Percentiles rank a stretch among this genome's conserved stretches.
phyloP scores from a whole-genome alignment of 148 eudicot genomes.

The Chenopodium formosanum region DNA sequence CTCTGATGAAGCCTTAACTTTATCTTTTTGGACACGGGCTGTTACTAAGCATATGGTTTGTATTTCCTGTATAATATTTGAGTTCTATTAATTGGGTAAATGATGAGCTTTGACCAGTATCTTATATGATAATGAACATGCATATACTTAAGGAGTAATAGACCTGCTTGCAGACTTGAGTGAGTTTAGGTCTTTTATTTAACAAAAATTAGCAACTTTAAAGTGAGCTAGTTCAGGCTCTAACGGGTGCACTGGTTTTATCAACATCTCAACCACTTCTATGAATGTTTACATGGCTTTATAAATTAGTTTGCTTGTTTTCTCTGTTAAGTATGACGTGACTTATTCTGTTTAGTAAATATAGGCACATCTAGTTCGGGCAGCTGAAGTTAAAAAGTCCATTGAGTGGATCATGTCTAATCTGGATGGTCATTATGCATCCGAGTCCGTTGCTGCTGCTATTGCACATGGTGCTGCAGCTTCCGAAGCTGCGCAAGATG shows the following conservation, averaged over 20 bases:
- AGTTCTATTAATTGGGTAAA: too few relatives aligned
- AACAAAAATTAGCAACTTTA: background rate
- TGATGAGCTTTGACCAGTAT: too few relatives aligned
- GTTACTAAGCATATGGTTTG: too few relatives aligned
- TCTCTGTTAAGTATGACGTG: slow-evolving; percentile 31
- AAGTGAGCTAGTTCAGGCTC: background rate
- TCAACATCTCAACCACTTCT: background rate
- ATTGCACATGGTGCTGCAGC: slow-evolving; percentile 79
- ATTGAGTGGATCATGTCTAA: slow-evolving; percentile 97
- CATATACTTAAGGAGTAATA: background rate
- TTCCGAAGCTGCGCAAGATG: slow-evolving; percentile 65
- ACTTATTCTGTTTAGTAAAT: slow-evolving; percentile 59
- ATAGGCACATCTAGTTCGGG: slow-evolving; percentile 89
- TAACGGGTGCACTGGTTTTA: background rate
- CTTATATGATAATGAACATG: background rate
- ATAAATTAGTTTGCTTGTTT: background rate
- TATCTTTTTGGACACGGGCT: too few relatives aligned
- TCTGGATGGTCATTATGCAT: slow-evolving; percentile 92
- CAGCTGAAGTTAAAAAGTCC: slow-evolving; percentile 93
- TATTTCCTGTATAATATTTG: too few relatives aligned
- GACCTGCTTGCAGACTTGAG: background rate
- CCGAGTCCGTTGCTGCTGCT: slow-evolving; percentile 96
- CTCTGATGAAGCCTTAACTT: too few relatives aligned
- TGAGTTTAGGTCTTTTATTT: background rate
- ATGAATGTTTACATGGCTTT: background rate